Percentiles rank a stretch among this genome's conserved stretches.
Conservation (phyloP, 164 flowering plant species). For the Chimonanthus praecox region DNA sequence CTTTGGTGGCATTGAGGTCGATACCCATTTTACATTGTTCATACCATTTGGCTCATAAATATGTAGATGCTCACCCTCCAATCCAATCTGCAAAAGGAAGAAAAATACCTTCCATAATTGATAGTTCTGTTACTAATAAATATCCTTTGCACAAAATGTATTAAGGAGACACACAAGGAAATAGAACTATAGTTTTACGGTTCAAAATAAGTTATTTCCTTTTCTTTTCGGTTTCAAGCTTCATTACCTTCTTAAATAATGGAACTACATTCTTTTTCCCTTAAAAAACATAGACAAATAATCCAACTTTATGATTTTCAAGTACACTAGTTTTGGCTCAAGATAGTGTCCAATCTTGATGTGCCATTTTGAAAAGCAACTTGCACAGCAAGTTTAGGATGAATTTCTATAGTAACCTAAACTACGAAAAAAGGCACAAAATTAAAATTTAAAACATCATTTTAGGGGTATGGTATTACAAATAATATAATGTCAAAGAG, state of each 20-base stretch:
- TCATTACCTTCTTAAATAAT: not conserved
- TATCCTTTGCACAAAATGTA: not conserved
- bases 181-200: not conserved
- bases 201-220: not conserved
- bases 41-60: conserved; percentile 44
- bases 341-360: not conserved
- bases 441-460: too few species aligned
- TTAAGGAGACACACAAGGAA: not conserved
- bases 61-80: conserved; percentile 75
- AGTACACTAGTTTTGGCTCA: not conserved
- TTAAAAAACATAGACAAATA: too few species aligned
- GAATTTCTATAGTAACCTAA: not conserved
- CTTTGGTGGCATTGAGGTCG: conserved; percentile 60
- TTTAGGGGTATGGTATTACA: too few species aligned
- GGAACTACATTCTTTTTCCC: too few species aligned
- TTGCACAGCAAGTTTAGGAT: not conserved
- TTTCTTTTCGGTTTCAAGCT: not conserved
- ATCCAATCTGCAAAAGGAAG: conserved; percentile 53
- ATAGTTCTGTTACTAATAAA: not conserved
- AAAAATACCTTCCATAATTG: not conserved
- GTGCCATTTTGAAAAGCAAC: too few species aligned
- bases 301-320: not conserved
- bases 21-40: conserved; percentile 52
- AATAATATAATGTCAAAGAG: too few species aligned
- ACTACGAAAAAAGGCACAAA: not conserved